phyloP scores from a whole-genome alignment of 176 grass and related monocot species.

The Bolboschoenus planiculmis region DNA sequence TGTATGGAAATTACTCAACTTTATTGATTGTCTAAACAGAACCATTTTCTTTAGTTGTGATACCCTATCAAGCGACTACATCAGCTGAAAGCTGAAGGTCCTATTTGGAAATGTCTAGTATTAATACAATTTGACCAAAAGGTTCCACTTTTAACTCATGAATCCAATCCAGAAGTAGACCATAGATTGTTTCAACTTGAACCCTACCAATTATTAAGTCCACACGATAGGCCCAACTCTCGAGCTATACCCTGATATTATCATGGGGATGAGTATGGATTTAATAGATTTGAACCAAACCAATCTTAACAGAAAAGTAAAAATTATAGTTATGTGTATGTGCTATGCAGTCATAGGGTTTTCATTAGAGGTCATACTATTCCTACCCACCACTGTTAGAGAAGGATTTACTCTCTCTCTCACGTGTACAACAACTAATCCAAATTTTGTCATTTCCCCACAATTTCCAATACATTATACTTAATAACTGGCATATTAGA shows the following conservation, averaged over 20 bases:
- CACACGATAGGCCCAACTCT: neutral
- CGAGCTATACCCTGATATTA: neutral
- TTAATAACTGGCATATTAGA: neutral
- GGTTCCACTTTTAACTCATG: neutral
- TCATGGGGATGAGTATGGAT: neutral
- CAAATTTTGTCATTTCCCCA: neutral
- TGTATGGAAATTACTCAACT: neutral
- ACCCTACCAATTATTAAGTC: neutral
- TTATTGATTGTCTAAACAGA: conserved; percentile 5
- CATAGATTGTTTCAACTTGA: neutral
- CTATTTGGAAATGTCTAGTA: neutral
- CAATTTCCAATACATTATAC: neutral
- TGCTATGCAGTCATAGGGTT: neutral
- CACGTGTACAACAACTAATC: neutral
- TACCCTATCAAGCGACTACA: neutral
- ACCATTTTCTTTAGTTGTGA: neutral
- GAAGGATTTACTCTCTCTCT: neutral
- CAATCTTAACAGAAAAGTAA: neutral
- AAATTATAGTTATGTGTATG: neutral
- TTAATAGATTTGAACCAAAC: neutral
- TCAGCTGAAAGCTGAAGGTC: neutral
- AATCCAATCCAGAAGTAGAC: neutral
- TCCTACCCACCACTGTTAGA: neutral
- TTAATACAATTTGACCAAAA: neutral
- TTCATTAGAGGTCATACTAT: neutral